These are phyloP conservation scores for Penicillium nordicum DNA, from an alignment of 2,329 filamentous ascomycete species.

Conservation along the genomic window DNA sequence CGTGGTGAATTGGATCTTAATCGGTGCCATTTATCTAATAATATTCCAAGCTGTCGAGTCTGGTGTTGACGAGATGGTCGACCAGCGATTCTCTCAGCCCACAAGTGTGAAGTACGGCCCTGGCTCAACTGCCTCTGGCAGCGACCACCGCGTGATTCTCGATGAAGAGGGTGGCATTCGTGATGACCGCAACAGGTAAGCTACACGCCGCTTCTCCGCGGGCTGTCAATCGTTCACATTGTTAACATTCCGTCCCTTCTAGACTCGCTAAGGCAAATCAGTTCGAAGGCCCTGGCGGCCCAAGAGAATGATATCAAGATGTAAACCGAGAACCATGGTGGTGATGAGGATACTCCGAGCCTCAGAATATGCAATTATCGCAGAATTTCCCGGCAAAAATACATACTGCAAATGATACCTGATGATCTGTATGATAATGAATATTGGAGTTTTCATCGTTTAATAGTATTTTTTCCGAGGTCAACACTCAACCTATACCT, in stretches of 20 bases:
- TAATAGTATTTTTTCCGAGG: neutral
- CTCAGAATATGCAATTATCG: conserved; percentile 25
- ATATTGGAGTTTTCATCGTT: neutral
- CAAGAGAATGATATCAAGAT: conserved; percentile 34
- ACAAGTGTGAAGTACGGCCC: conserved; percentile 38
- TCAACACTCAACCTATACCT: neutral
- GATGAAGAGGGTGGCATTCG: conserved; percentile 41
- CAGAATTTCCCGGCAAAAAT: conserved; percentile 16
- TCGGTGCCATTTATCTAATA: neutral
- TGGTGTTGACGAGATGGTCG: conserved; percentile 40
- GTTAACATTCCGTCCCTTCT: conserved; percentile 1
- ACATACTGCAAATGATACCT: conserved; percentile 10
- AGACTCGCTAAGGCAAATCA: conserved; percentile 37
- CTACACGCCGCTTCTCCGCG: neutral
- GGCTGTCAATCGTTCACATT: neutral
- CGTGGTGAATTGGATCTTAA: neutral
- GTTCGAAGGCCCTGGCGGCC: conserved; percentile 36
- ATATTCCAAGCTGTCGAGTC: conserved; percentile 36
- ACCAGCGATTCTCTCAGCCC: conserved; percentile 36
- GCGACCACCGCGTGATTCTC: conserved; percentile 40
- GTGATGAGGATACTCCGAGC: conserved; percentile 21
- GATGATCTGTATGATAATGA: conserved; percentile 6
- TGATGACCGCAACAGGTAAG: conserved; percentile 39
- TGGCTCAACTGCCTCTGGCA: conserved; percentile 33
- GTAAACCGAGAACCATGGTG: conserved; percentile 22